These are phyloP conservation scores for Scutellaria galericulata DNA, from an alignment of 257 asterid species.

Conservation along the genomic window DNA sequence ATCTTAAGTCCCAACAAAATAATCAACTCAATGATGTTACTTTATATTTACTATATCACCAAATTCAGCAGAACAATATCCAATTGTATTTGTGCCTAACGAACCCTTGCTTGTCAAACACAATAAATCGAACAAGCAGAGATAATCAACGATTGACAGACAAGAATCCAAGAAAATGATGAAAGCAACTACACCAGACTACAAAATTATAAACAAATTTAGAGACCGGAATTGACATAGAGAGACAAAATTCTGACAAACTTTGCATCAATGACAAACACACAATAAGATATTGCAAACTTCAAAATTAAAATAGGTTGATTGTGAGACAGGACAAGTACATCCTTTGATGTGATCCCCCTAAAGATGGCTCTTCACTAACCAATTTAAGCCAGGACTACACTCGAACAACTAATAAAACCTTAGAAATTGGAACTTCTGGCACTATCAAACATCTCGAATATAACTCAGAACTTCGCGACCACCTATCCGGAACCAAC, in stretches of 20 bases:
- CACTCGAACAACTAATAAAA: not conserved
- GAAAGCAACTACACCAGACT: not conserved
- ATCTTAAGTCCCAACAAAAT: not conserved
- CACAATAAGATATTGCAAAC: not conserved
- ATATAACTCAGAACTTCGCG: not conserved
- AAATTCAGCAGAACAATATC: not conserved
- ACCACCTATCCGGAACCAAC: not conserved
- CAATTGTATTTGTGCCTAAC: not conserved
- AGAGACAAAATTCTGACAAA: not conserved
- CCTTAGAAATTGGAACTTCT: constrained; percentile 13
- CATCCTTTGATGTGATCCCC: constrained; percentile 1
- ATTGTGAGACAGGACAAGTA: not conserved
- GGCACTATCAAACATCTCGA: not conserved
- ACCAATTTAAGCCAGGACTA: not conserved
- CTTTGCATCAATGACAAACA: not conserved
- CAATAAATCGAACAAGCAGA: not conserved
- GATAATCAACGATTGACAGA: no score
- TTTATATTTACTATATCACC: constrained; percentile 9
- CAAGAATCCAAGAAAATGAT: not conserved
- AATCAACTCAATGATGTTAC: not conserved
- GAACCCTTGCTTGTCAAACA: not conserved
- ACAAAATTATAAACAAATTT: not conserved
- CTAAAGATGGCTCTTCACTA: constrained; percentile 4
- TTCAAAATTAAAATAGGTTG: not conserved
- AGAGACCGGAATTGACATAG: not conserved